These are phyloP conservation scores for Peronospora destructor DNA, from an alignment of 352 stramenopile species.

Conservation along the genomic window DNA sequence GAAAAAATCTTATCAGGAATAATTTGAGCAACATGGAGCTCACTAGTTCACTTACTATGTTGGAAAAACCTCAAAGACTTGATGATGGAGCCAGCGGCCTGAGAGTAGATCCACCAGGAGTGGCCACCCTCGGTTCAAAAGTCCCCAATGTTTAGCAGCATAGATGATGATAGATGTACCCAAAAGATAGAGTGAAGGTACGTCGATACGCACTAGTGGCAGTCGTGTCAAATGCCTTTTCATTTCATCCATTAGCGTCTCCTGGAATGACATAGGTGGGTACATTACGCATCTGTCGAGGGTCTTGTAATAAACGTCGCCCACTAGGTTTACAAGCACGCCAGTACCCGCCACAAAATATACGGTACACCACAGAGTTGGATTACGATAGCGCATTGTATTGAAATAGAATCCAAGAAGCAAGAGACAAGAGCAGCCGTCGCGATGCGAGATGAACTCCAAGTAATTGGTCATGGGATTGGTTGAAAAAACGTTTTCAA, in stretches of 20 bases:
- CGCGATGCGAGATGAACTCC: too few species aligned
- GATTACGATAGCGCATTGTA: too few species aligned
- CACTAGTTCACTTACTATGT: conserved; percentile 32
- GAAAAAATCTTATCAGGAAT: conserved; percentile 5
- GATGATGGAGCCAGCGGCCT: conserved; percentile 48
- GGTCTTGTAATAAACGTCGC: conserved; percentile 40
- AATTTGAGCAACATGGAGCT: not conserved
- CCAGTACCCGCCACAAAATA: conserved; percentile 35
- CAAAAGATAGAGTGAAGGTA: conserved; percentile 45
- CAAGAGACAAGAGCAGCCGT: too few species aligned
- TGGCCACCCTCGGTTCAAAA: conserved; percentile 44
- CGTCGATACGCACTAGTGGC: conserved; percentile 32
- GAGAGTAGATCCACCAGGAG: conserved; percentile 42
- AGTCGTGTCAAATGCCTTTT: conserved; percentile 47
- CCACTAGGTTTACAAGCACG: conserved; percentile 39
- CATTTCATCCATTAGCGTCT: conserved; percentile 57
- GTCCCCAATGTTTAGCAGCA: conserved; percentile 26
- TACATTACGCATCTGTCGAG: conserved; percentile 49
- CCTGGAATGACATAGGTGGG: conserved; percentile 51
- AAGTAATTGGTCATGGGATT: too few species aligned
- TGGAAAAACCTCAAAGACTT: conserved; percentile 44
- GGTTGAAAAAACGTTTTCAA: too few species aligned
- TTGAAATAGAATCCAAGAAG: too few species aligned
- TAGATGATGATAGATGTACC: conserved; percentile 26
- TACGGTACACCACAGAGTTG: conserved; percentile 33